These are phyloP conservation scores for Fusarium coffeatum DNA, from an alignment of 2,329 filamentous ascomycete genomes.

Conservation along the genomic window DNA sequence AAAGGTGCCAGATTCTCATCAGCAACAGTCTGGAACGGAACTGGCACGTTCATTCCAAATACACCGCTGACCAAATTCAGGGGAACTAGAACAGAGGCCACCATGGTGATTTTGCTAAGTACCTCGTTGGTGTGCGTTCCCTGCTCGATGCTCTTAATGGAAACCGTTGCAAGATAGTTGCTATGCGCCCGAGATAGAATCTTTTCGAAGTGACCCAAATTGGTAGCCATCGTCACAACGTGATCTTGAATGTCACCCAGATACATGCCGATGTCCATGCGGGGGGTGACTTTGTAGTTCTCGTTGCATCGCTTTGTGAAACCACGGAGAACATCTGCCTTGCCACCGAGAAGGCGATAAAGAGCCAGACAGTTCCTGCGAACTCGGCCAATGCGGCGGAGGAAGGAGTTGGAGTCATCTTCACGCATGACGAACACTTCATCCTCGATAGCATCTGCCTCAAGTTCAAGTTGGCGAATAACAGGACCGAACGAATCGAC, in stretches of 20 bases:
- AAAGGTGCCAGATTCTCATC: conserved; percentile 60
- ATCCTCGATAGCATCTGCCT: conserved; percentile 94
- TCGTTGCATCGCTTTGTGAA: conserved; percentile 99
- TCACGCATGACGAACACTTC: conserved; percentile 92
- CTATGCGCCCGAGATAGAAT: conserved; percentile 93
- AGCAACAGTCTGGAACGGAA: conserved; percentile 68
- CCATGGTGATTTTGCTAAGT: conserved; percentile 92
- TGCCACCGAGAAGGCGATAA: conserved; percentile 92
- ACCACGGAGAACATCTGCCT: conserved; percentile 97
- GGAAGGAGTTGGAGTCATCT: conserved; percentile 88
- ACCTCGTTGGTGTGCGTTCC: conserved; percentile 90
- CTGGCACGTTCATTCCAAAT: conserved; percentile 87
- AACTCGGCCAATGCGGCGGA: conserved; percentile 87
- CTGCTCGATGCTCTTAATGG: conserved; percentile 88
- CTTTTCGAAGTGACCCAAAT: conserved; percentile 95
- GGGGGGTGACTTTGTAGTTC: conserved; percentile 92
- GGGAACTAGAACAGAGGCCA: conserved; percentile 95
- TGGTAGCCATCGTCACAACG: conserved; percentile 99
- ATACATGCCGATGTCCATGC: conserved; percentile 96
- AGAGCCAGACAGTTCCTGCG: conserved; percentile 96
- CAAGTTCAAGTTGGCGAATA: conserved; percentile 85
- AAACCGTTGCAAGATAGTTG: conserved; percentile 95
- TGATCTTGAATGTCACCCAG: conserved; percentile 98
- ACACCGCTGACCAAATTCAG: conserved; percentile 91
- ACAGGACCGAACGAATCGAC: conserved; percentile 94